Base-by-base conservation (phyloP, 1,284 basidiomycete genomes). In the Cutaneotrichosporon sp. region DNA sequence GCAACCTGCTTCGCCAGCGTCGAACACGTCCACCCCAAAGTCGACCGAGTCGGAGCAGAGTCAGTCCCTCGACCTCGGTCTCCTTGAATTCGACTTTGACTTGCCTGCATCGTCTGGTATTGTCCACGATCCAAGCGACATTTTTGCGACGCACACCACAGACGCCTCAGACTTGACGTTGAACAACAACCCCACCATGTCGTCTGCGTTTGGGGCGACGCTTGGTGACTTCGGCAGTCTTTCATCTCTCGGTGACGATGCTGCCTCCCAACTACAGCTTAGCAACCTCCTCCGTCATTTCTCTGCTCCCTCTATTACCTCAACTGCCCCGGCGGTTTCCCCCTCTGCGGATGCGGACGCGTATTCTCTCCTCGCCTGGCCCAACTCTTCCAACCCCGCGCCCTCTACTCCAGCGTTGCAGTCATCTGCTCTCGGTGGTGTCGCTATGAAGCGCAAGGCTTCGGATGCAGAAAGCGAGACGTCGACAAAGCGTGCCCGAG, bases 31-130 rank as follows among this genome's bases (percentile, higher is more conserved):
- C 30, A 40, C 58, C 17, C 54, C 55, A 41, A 51, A 52, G 34
- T 67, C 66, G 21, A 68, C 65, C 51, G 67, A 69, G 56, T 70
- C 68, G 1, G 64, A 69, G 52, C 62, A 63, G 52, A 65, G 64
- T 38, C 60, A 56, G 22, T 55, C 62, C 17, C 68, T 70, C 34
- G 66, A 70, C 45, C 34, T 46, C 21, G 35, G 51, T 44, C 54
- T 51, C 37, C 39, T 52, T 35, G 45, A 58, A 52, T 54, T 54
- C n/a, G 62, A 63, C 54, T 61, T 65, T 44, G 59, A 60, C 44
- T 57, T 67, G 39, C 59, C 56, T n/a, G 49, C 45, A 20, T 12
- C 47, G 17, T 37, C 51, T 22, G 66, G 64, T 50, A 66, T 69
- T 38, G 56, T 58, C 39, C 64, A 66, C 57, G 57, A 61, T 48